Evolutionary conservation across 345 rosid species (phyloP), one percentile per base, ranked within the genome.

Genomic region (Isatis tinctoria): DNA sequence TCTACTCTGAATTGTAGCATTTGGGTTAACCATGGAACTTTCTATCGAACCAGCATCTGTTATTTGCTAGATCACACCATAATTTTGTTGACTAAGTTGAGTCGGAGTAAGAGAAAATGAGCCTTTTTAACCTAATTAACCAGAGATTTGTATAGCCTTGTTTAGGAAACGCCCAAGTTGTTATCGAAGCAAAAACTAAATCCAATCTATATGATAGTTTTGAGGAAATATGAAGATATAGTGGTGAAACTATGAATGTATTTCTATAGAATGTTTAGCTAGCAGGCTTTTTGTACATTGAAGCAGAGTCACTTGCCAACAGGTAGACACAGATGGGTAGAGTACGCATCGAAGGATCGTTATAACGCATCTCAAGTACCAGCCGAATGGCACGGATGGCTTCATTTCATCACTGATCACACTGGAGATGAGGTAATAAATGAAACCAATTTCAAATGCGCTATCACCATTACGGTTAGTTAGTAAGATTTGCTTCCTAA

Each of bases 331-430:
- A 84, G 96, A 65, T 92, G 98, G 99, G 97, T 95, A 51, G 99
- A 90, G 75, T 92, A 92, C 54, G 97, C 97, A 5, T 83, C 85
- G 40, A 92, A 90, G 80, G 75, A 76, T 66, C 93, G 96, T 36
- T 95, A 92, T 78, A 90, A 95, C 49, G 97, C 97, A 77, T 95
- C 97, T 67, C 97, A 92, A 84, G 97, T 95, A 69, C 99, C 99
- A 70, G 73, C 97, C 4, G 99, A 95, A 72, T 92, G 99, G 99
- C 99, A 95, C n/a, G 96, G 97, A 13, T 95, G 97, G 99, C 97
- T 95, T 69, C 99, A 95, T 76, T 80, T 49, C 80, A 76, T 95
- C 73, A 95, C 98, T 14, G 98, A 95, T 83, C 96, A 87, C 81
- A 95, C 99, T 5, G 97, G 99, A 49, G 99, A 95, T 56, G 92